Percentiles rank a stretch among this genome's conserved stretches.
Evolutionary conservation across 2,329 filamentous ascomycete genomes (phyloP).

Genomic region (Triangularia setosa): DNA sequence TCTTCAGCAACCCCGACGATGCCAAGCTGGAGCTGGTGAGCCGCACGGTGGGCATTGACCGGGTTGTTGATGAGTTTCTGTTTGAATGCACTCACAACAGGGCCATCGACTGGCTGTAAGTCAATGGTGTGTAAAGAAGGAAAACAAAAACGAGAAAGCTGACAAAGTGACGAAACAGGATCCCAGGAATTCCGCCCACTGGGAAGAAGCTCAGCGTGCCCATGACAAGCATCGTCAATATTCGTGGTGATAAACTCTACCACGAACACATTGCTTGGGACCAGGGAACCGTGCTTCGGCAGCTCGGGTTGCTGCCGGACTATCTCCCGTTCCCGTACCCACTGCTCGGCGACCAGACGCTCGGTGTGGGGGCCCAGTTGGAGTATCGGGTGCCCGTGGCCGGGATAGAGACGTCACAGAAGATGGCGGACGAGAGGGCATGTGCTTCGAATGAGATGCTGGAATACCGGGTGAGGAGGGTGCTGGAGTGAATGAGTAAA

Average conservation of each 20-base stretch:
- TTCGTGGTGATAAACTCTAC: slow-evolving; percentile 63
- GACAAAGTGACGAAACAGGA: slow-evolving; percentile 31
- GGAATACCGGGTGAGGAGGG: slow-evolving; percentile 27
- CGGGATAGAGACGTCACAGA: slow-evolving; percentile 50
- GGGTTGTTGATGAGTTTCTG: slow-evolving; percentile 68
- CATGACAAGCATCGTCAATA: slow-evolving; percentile 61
- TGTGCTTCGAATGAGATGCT: slow-evolving; percentile 56
- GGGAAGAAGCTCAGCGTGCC: slow-evolving; percentile 53
- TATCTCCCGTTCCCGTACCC: slow-evolving; percentile 61
- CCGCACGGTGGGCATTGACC: slow-evolving; percentile 67
- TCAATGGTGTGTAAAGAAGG: slow-evolving; percentile 16
- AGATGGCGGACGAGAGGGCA: slow-evolving; percentile 47
- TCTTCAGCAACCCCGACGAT: slow-evolving; percentile 68
- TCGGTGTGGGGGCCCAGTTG: slow-evolving; percentile 32
- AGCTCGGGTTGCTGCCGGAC: slow-evolving; percentile 60
- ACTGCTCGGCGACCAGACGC: slow-evolving; percentile 32
- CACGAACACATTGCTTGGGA: slow-evolving; percentile 73
- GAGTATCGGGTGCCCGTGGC: slow-evolving; percentile 61
- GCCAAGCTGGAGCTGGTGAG: slow-evolving; percentile 65
- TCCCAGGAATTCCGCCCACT: slow-evolving; percentile 58
- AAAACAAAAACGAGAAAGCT: background rate
- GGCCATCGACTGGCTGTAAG: slow-evolving; percentile 66
- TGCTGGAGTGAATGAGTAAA: background rate
- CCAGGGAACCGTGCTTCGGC: slow-evolving; percentile 57
- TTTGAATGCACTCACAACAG: slow-evolving; percentile 60